Evolutionary conservation across 495 filamentous ascomycete species (phyloP), one percentile per base, ranked within the genome.

Genomic region (Penicillium macrosclerotiorum): DNA sequence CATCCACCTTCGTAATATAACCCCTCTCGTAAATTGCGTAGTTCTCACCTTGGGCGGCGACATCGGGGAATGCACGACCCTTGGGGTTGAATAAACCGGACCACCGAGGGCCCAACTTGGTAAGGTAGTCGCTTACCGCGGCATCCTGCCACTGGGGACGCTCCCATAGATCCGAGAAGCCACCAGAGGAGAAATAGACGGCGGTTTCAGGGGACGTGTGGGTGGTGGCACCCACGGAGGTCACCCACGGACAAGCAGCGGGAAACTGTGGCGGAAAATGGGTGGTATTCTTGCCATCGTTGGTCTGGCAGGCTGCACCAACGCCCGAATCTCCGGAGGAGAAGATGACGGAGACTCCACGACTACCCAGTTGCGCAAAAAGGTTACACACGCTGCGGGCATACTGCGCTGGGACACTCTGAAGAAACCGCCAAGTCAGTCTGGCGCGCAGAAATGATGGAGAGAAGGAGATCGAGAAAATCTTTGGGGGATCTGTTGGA

Each of bases 241-340:
- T 90, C 3, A 89, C 78, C 58, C 80, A 91, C 0, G 87, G 86
- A 58, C 87, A 90, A 20, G 76, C 63, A 4, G 78, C 85, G 0
- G 87, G 87, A 74, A 89, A 90, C 17, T 75, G 77, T 5, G 85
- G 79, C 2, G 79, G 73, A 72, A 89, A 89, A 36, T 76, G 75
- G 0, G 80, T 81, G 1, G 69, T 68, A 60, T 87, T 86, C 39
- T 72, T 77, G 51, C 81, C 84, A 51, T 87, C 80, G 57, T 86
- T 86, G 24, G 81, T 78, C 31, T 73, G 41, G 60, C 86, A 90
- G 6, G 72, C 74, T 8, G 77, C 71, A 3, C 86, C 87, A 14
- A 86, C 80, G 9, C 87, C 87, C 8, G 73, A 78, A 68, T 91
- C 87, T 4, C 88, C 88, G 4, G 80, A 82, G 1, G 84, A 81